phyloP scores from a whole-genome alignment of 768 basidiomycete genomes.

The Pleurotus citrinopileatus region DNA sequence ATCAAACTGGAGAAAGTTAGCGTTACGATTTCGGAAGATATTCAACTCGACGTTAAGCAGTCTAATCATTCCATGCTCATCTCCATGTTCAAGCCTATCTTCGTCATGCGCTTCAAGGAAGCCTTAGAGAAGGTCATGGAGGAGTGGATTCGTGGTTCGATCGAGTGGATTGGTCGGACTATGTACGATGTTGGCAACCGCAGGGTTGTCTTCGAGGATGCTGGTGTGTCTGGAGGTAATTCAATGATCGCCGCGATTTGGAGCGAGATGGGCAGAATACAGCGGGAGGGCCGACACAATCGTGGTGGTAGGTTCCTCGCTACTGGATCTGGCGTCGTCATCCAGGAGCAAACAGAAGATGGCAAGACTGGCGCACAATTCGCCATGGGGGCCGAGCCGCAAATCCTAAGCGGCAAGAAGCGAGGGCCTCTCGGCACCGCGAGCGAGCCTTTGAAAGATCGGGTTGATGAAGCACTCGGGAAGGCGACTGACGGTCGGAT shows the following conservation, averaged over 20 bases:
- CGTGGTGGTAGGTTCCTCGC: slow-evolving; percentile 38
- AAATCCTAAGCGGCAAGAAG: slow-evolving; percentile 68
- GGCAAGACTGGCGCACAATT: slow-evolving; percentile 33
- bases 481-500: slow-evolving; percentile 13
- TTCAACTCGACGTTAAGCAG: slow-evolving; percentile 51
- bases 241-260: slow-evolving; percentile 59
- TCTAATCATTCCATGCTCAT: slow-evolving; percentile 64
- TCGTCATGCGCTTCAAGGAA: slow-evolving; percentile 53
- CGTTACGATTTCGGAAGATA: slow-evolving; percentile 55
- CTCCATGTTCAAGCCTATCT: slow-evolving; percentile 60
- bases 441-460: slow-evolving; percentile 38
- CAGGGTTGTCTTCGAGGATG: slow-evolving; percentile 62
- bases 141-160: slow-evolving; percentile 46
- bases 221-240: slow-evolving; percentile 48
- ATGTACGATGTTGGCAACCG: slow-evolving; percentile 59
- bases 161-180: slow-evolving; percentile 54
- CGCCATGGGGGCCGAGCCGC: slow-evolving; percentile 73
- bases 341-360: slow-evolving; percentile 39
- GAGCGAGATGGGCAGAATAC: slow-evolving; percentile 66
- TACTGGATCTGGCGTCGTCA: slow-evolving; percentile 64
- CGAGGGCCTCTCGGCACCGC: slow-evolving; percentile 60
- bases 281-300: slow-evolving; percentile 29
- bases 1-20: slow-evolving; percentile 54
- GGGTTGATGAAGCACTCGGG: slow-evolving; percentile 24
- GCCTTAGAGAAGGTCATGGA: slow-evolving; percentile 57